Evolutionary conservation across 345 rosid species (phyloP), one percentile per base, ranked within the genome.

Genomic region (Camelina laxa): DNA sequence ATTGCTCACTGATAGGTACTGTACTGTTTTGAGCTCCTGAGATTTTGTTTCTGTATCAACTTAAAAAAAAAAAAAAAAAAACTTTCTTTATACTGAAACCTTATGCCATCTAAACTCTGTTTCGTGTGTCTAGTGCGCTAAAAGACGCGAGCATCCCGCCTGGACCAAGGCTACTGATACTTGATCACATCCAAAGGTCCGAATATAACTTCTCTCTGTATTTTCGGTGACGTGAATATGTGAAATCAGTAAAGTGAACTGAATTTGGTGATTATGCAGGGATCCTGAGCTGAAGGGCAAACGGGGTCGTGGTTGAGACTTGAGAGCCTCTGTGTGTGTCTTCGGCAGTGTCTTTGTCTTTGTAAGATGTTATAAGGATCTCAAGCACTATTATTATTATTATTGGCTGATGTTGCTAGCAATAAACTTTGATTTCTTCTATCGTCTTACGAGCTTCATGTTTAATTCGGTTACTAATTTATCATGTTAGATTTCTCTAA

Each of bases 111-210:
- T 38, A 47, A 60, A 20, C 70, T 70, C 12, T 30, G 51, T 59
- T 21, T 83, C 27, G 38, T 49, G 65, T 57, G 39, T 82, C 33
- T 87, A 95, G 99, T 81, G 99, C 99, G 17, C 86, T 95, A 67
- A 86, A 84, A 84, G 99, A 95, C 56, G 97, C 84, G 68, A 86
- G 75, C 64, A 92, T 95, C 81, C 99, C 97, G 9, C 97, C 97
- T 6, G 97, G 99, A 64, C 99, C 97, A 47, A 87, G 97, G 80
- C 91, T 95, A 20, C 90, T 90, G 67, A 95, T 95, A 60, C 92
- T 92, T 4, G 92, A 95, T 70, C 94, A 87, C 66, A 81, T 89
- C 53, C 86, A 88, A 80, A 92, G 97, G 99, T 90, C 51, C 60
- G 80, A 33, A 42, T 70, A 64, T 61, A 49, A 38, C 39, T 72